A percentile compares a stretch with the other conserved stretches of the same genome.
Evolutionary conservation across 2,329 filamentous ascomycete species (phyloP).

Genomic region (Berkeleyomyces basicola): DNA sequence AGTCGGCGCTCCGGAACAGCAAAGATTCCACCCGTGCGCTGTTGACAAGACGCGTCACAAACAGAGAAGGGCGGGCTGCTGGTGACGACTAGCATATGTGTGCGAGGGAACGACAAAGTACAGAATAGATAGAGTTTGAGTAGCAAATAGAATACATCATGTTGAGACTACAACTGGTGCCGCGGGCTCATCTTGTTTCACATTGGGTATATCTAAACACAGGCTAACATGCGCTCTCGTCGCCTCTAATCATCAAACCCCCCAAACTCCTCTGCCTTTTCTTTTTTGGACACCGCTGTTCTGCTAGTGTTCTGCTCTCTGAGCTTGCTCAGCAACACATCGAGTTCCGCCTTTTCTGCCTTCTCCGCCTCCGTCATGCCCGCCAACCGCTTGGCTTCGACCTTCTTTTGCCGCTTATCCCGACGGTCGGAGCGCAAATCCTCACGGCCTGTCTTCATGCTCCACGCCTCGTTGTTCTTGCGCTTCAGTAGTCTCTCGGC

Average conservation of each 20-base stretch:
- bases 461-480: slow-evolving; percentile 56
- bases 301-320: slow-evolving; percentile 36
- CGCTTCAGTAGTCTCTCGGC: slow-evolving; percentile 31
- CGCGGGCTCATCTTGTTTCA: neutral
- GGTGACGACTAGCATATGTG: neutral
- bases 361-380: slow-evolving; percentile 57
- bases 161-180: neutral
- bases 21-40: slow-evolving; percentile 11
- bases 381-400: slow-evolving; percentile 44
- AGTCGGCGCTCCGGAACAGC: slow-evolving; percentile 1
- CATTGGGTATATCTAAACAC: slow-evolving; percentile 3
- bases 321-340: slow-evolving; percentile 48
- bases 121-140: neutral
- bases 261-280: slow-evolving; percentile 36
- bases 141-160: neutral
- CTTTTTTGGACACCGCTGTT: slow-evolving; percentile 17
- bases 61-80: neutral
- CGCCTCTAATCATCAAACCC: slow-evolving; percentile 36
- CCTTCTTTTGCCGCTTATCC: slow-evolving; percentile 47
- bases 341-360: slow-evolving; percentile 43
- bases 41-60: slow-evolving; percentile 6
- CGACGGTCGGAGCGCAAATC: slow-evolving; percentile 43
- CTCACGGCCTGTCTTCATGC: slow-evolving; percentile 49
- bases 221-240: neutral
- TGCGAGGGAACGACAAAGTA: neutral